Percentiles rank a stretch among this genome's conserved stretches.
Conservation (phyloP, 805 yeast species). For the Starmerella floris region DNA sequence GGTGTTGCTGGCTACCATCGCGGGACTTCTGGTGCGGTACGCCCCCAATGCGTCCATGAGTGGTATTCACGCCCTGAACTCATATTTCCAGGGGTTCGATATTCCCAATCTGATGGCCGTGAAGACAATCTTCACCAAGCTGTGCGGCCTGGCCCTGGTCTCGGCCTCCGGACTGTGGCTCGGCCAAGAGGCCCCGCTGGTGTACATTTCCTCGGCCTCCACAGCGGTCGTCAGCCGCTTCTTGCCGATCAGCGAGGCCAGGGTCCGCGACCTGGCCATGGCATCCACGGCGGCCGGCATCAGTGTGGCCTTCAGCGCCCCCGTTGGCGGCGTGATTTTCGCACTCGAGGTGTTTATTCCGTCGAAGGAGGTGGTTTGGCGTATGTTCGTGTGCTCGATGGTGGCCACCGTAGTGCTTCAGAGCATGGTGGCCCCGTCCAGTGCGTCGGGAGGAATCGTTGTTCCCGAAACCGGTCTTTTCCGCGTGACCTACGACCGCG, state of each 20-base stretch:
- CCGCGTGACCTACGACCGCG: constrained; percentile 53
- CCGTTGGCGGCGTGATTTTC: constrained; percentile 77
- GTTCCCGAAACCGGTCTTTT: constrained; percentile 44
- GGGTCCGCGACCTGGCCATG: constrained; percentile 47
- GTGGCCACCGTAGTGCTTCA: constrained; percentile 47
- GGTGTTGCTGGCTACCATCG: constrained; percentile 30
- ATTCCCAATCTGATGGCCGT: constrained; percentile 41
- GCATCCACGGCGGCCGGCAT: constrained; percentile 79
- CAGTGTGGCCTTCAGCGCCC: constrained; percentile 73
- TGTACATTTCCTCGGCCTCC: constrained; percentile 45
- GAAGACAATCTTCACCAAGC: constrained; percentile 42
- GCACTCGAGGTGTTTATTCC: constrained; percentile 38
- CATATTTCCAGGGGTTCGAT: constrained; percentile 52
- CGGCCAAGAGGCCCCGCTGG: constrained; percentile 80
- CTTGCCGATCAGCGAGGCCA: constrained; percentile 25
- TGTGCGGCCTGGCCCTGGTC: constrained; percentile 45
- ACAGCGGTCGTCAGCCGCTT: constrained; percentile 30
- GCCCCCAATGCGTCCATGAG: constrained; percentile 36
- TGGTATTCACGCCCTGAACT: constrained; percentile 65
- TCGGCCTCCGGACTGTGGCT: constrained; percentile 70
- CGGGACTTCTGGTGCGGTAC: constrained; percentile 27
- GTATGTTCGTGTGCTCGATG: constrained; percentile 67
- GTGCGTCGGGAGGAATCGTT: constrained; percentile 21
- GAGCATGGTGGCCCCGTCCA: constrained; percentile 38
- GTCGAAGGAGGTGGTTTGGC: constrained; percentile 60